A percentile compares a stretch with the other conserved stretches of the same genome.
Conservation (phyloP, 139 green algal genomes). For the Pycnococcus provasolii region DNA sequence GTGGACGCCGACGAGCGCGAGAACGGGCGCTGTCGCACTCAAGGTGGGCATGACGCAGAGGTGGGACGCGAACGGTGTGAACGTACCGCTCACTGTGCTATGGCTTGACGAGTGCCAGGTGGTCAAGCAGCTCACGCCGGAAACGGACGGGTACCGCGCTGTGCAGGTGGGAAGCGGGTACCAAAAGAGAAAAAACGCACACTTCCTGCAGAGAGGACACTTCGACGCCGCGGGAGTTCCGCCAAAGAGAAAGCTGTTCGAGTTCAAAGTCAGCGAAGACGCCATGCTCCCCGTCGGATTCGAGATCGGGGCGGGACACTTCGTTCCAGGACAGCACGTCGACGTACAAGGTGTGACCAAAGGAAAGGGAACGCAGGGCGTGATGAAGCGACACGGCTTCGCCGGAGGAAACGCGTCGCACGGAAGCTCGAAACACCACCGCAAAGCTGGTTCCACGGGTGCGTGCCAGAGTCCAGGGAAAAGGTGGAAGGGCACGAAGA, state of each 20-base stretch:
- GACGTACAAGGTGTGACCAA: conserved; percentile 81
- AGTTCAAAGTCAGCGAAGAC: conserved; percentile 80
- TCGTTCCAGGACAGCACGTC: conserved; percentile 80
- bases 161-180: conserved; percentile 70
- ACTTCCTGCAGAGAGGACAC: conserved; percentile 35
- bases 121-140: conserved; percentile 59
- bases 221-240: conserved; percentile 41
- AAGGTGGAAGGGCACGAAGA: conserved; percentile 92
- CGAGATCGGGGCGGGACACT: conserved; percentile 65
- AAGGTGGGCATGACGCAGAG: conserved; percentile 95
- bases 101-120: conserved; percentile 93
- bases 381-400: conserved; percentile 91
- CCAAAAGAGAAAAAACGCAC: conserved; percentile 60
- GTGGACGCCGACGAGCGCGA: neutral
- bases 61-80: conserved; percentile 79
- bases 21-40: conserved; percentile 71
- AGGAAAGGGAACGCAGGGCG: conserved; percentile 90
- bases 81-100: conserved; percentile 85
- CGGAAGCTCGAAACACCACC: conserved; percentile 71
- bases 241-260: conserved; percentile 60
- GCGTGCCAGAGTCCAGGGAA: conserved; percentile 49
- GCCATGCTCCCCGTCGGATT: conserved; percentile 74
- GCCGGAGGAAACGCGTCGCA: conserved; percentile 75
- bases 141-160: conserved; percentile 60
- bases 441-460: conserved; percentile 49